phyloP scores from a whole-genome alignment of 768 basidiomycete species.

The Mycena albidolilacea region DNA sequence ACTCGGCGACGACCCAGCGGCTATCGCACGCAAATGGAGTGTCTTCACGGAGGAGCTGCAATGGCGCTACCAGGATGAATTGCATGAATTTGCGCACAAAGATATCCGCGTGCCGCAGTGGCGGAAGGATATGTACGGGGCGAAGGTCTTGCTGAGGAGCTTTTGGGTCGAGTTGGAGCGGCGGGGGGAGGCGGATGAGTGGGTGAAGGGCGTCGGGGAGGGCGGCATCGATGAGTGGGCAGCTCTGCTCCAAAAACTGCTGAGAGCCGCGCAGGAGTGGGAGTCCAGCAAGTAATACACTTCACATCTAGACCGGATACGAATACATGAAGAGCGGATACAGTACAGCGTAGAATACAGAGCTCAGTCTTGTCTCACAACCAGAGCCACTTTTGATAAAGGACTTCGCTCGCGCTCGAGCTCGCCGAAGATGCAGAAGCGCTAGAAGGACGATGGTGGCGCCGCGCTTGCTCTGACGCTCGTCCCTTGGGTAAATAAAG shows the following conservation, averaged over 20 bases:
- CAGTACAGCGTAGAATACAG: slow-evolving; percentile 41
- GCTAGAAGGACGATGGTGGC: too few relatives aligned
- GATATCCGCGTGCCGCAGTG: slow-evolving; percentile 63
- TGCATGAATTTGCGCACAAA: slow-evolving; percentile 64
- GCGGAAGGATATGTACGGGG: slow-evolving; percentile 70
- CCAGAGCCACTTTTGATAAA: slow-evolving; percentile 75
- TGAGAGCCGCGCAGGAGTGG: slow-evolving; percentile 49
- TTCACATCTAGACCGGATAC: slow-evolving; percentile 54
- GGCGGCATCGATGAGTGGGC: slow-evolving; percentile 75
- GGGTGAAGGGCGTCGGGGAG: slow-evolving; percentile 76
- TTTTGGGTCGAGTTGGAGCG: slow-evolving; percentile 74
- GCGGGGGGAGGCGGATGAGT: slow-evolving; percentile 69
- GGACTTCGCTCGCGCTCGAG: slow-evolving; percentile 43
- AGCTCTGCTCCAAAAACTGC: slow-evolving; percentile 54
- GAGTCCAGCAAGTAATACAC: slow-evolving; percentile 30
- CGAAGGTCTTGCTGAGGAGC: slow-evolving; percentile 62
- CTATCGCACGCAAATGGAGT: slow-evolving; percentile 72
- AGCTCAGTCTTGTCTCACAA: slow-evolving; percentile 66
- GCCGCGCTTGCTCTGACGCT: too few relatives aligned
- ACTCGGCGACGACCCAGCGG: slow-evolving; percentile 53
- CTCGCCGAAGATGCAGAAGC: too few relatives aligned
- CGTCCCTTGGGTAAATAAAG: too few relatives aligned
- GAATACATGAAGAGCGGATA: slow-evolving; percentile 46
- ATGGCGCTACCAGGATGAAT: slow-evolving; percentile 76
- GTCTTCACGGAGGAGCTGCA: slow-evolving; percentile 66